These are phyloP conservation scores for Tetrastigma voinierianum DNA, from an alignment of 164 flowering plant species.

Conservation along the genomic window DNA sequence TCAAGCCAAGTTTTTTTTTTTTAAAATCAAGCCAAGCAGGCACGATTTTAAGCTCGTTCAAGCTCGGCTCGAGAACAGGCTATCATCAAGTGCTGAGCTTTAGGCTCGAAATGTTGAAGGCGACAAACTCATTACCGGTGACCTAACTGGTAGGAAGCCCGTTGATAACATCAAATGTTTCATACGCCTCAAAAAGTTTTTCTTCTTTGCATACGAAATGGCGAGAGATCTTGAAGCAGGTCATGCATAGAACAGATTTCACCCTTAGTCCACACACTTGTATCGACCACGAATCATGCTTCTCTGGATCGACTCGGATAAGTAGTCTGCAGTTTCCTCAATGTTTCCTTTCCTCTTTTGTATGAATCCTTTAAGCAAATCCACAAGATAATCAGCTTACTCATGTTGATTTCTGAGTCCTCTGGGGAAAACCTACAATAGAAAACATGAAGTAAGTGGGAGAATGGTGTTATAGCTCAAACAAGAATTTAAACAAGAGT, in stretches of 20 bases:
- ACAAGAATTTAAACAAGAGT: neutral
- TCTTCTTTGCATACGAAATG: neutral
- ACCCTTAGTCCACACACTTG: neutral
- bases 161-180: neutral
- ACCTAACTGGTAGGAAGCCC: too few species aligned
- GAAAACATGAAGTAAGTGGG: too few species aligned
- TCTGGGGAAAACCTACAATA: neutral
- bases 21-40: too few species aligned
- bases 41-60: too few species aligned
- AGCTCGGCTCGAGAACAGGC: too few species aligned
- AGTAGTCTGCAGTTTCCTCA: neutral
- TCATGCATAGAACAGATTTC: neutral
- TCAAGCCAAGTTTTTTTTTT: too few species aligned
- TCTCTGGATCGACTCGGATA: neutral
- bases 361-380: neutral
- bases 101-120: too few species aligned
- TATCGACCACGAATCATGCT: neutral
- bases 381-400: neutral
- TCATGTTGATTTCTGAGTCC: neutral
- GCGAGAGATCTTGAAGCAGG: slow-evolving; percentile 1
- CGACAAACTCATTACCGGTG: too few species aligned
- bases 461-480: neutral
- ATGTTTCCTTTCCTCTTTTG: neutral
- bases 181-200: neutral
- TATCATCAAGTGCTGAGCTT: too few species aligned